Evolutionary conservation across 208 protist species (phyloP).

Genomic region (Kentomonas sorsogonicus): DNA sequence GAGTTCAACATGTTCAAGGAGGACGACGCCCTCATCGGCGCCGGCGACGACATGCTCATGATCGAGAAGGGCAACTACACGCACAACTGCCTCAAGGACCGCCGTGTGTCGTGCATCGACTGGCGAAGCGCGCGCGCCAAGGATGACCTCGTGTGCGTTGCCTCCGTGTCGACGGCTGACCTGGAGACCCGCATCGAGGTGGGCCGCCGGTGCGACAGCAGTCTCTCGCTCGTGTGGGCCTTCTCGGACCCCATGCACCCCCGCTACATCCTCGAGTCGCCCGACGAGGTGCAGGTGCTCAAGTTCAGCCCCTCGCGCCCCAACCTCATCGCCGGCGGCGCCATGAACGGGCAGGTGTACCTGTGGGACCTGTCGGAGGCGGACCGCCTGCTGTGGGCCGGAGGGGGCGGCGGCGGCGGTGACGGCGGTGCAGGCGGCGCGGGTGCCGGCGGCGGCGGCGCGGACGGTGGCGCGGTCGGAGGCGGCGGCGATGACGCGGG

Average conservation of each 20-base stretch:
- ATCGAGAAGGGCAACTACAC: constrained; percentile 85
- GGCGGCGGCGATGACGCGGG: constrained; percentile 37
- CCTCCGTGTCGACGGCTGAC: constrained; percentile 51
- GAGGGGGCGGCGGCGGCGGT: background rate
- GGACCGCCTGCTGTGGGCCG: constrained; percentile 22
- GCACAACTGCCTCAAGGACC: constrained; percentile 75
- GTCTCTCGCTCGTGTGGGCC: constrained; percentile 83
- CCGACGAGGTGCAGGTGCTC: constrained; percentile 83
- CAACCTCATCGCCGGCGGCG: constrained; percentile 77
- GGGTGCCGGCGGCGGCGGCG: background rate
- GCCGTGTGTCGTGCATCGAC: constrained; percentile 63
- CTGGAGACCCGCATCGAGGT: constrained; percentile 71
- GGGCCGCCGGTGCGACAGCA: constrained; percentile 65
- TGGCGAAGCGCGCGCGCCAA: constrained; percentile 66
- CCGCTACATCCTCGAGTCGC: constrained; percentile 79
- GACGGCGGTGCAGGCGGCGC: background rate
- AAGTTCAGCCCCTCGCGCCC: constrained; percentile 80
- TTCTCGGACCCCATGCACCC: constrained; percentile 89
- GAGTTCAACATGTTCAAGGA: constrained; percentile 82
- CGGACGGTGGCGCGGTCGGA: background rate
- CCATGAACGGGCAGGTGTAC: constrained; percentile 88
- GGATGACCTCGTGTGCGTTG: constrained; percentile 77
- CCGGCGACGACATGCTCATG: constrained; percentile 71
- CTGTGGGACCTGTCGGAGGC: constrained; percentile 82
- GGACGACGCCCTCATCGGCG: constrained; percentile 81